Base-by-base conservation (phyloP, 495 filamentous ascomycete species). In the Lophium mytilinum region DNA sequence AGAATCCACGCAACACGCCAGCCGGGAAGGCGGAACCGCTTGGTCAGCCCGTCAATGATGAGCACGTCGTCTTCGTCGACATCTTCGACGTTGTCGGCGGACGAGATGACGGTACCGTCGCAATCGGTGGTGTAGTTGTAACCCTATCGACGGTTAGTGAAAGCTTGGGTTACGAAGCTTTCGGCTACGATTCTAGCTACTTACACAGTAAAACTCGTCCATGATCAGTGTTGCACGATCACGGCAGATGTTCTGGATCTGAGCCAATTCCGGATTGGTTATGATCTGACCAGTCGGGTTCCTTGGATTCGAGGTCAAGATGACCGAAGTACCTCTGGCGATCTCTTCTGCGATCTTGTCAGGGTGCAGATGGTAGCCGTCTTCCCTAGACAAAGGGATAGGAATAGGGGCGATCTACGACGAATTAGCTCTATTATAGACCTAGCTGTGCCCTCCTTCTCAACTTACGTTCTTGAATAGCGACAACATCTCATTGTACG, bases 1-100 rank as follows among this genome's bases (percentile, higher is more conserved):
- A 97, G 71, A 58, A 97, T 86, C 92, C 92, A 96, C 9, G 91
- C 91, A 47, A 97, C 90, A 60, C 92, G 88, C 91, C 92, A 97
- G 53, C 92, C 92, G 3, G 92, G 92, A 2, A 97, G 82, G 60
- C 92, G 84, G 81, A 97, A 97, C 51, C 90, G 87, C 79, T 97
- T 97, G 55, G 92, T 97, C 15, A 97, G 81, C 41, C 92, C 92
- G 70, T 97, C 92, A 53, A 97, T 91, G 64, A 97, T 85, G 41
- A 97, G 82, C 8, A 97, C 91, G 62, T 94, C 83, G 69, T 92
- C 83, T 57, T 78, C 65, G 68, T 86, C 74, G 2, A 86, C 83
- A 57, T 86, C 82, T 30, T 78, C 76, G 53, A 97, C 81, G 66
- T 96, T 92, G 57, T 86, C 85, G 0, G 92, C 91, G 35, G 89